These are phyloP conservation scores for Kondoa malvinella DNA, from an alignment of 768 basidiomycete species.

Conservation along the genomic window DNA sequence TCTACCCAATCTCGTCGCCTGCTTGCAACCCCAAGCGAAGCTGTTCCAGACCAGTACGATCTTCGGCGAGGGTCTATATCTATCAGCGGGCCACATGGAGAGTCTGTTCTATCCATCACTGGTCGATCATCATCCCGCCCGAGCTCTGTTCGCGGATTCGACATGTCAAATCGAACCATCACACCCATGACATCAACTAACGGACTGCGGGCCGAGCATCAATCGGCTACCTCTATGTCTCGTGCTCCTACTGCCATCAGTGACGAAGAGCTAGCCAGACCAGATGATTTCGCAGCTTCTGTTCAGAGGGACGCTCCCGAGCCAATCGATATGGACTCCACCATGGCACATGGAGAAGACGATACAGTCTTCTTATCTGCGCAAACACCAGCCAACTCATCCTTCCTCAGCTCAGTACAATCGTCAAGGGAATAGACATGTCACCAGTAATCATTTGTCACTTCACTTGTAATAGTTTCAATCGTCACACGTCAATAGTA, in stretches of 20 bases:
- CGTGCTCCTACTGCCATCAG: neutral
- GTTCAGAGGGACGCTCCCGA: no score
- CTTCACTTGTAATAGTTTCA: no score
- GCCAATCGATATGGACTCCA: no score
- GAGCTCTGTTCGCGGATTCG: conserved; percentile 9
- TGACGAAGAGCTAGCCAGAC: neutral
- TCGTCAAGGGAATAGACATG: neutral
- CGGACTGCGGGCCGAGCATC: neutral
- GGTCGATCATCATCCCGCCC: conserved; percentile 13
- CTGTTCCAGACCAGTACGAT: conserved; percentile 10
- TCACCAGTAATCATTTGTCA: no score
- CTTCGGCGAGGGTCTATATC: conserved; percentile 12
- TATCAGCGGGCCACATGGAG: conserved; percentile 15
- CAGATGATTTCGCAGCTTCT: neutral
- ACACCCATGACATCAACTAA: neutral
- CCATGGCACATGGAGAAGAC: neutral
- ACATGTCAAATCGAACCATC: conserved; percentile 2
- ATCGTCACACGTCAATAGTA: no score
- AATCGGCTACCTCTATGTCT: neutral
- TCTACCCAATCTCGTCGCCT: neutral
- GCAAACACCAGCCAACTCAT: neutral
- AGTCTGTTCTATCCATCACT: conserved; percentile 11
- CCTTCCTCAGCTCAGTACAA: neutral
- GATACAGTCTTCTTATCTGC: neutral
- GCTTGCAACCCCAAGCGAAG: neutral